Evolutionary conservation across 1,284 basidiomycete genomes (phyloP).

Genomic region (Stygiomarasmius scandens): DNA sequence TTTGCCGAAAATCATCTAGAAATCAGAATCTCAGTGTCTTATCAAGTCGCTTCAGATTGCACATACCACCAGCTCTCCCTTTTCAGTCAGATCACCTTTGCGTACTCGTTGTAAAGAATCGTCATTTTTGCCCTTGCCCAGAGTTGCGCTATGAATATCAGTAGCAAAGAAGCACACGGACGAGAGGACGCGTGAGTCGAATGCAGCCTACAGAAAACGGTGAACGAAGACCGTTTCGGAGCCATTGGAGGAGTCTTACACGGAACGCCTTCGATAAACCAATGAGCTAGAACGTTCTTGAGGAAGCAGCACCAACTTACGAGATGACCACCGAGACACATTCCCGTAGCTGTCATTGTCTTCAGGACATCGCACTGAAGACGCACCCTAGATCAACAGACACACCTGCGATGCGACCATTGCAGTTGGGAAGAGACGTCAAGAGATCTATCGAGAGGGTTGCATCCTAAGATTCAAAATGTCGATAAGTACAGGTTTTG

Average conservation of each 20-base stretch:
- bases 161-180: constrained; percentile 94
- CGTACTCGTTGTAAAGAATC: constrained; percentile 73
- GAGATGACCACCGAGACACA: constrained; percentile 85
- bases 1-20: constrained; percentile 90
- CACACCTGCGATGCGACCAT: constrained; percentile 81
- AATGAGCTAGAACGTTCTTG: neutral
- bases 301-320: constrained; percentile 39
- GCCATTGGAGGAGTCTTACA: constrained; percentile 35
- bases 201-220: constrained; percentile 65
- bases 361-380: constrained; percentile 11
- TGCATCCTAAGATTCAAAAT: constrained; percentile 58
- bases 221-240: neutral
- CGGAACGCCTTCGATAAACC: constrained; percentile 50
- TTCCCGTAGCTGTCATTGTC: constrained; percentile 67
- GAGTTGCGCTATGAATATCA: constrained; percentile 83
- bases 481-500: constrained; percentile 2
- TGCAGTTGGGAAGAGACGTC: constrained; percentile 76
- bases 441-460: constrained; percentile 78
- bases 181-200: constrained; percentile 81
- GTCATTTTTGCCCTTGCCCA: constrained; percentile 84
- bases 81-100: constrained; percentile 74
- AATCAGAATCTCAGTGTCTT: neutral
- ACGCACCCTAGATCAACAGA: neutral
- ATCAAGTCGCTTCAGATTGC: too few relatives aligned
- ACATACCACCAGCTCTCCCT: constrained; percentile 82